Conservation (phyloP, 345 rosid species). For the Arabidopsis suecica region DNA sequence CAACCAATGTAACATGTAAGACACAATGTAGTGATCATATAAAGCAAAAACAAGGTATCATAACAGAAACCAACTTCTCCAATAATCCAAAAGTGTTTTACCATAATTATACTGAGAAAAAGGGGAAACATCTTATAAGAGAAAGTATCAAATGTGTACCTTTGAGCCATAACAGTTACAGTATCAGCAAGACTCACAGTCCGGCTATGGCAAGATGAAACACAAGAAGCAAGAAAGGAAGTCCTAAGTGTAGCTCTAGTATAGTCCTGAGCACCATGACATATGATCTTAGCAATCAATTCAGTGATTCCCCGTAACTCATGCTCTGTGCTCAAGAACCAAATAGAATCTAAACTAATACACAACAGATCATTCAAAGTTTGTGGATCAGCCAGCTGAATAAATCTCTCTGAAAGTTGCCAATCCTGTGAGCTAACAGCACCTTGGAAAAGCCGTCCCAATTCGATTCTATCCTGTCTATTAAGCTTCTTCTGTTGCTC, state of each 20-base stretch:
- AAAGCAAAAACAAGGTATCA: background rate
- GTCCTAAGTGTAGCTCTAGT: conserved; percentile 97
- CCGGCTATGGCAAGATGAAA: conserved; percentile 89
- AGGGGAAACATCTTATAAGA: background rate
- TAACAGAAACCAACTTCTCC: background rate
- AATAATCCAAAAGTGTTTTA: background rate
- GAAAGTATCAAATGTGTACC: conserved; percentile 52
- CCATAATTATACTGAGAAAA: conserved; percentile 3
- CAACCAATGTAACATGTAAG: background rate
- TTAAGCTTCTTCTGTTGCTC: conserved; percentile 69
- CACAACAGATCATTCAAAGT: conserved; percentile 91
- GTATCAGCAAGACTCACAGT: conserved; percentile 86
- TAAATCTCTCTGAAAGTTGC: conserved; percentile 80
- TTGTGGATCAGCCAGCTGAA: conserved; percentile 74
- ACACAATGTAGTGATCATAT: background rate
- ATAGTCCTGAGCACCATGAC: conserved; percentile 91
- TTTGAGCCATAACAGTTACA: conserved; percentile 90
- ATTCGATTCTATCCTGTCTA: conserved; percentile 75
- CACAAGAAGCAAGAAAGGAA: conserved; percentile 95
- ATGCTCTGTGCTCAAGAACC: conserved; percentile 81
- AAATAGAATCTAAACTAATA: conserved; percentile 82
- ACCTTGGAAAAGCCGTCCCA: conserved; percentile 77
- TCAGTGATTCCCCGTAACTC: conserved; percentile 73
- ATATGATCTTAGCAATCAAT: conserved; percentile 71
- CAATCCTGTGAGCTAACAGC: conserved; percentile 88